These are phyloP conservation scores for Quercus tomentella DNA, from an alignment of 331 rosid genomes.

Conservation along the genomic window DNA sequence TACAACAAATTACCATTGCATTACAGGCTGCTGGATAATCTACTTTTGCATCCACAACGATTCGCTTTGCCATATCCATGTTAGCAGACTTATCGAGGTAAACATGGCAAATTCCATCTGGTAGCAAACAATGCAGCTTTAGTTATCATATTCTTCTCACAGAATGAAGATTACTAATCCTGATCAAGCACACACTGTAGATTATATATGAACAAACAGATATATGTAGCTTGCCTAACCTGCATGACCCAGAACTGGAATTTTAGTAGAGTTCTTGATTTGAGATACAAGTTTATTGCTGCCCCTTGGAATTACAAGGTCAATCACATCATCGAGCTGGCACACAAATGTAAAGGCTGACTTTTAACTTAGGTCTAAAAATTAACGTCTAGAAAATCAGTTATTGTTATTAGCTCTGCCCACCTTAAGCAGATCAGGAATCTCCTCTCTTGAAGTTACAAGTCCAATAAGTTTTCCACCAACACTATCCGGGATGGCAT, in stretches of 20 bases:
- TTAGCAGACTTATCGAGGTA: conserved; percentile 92
- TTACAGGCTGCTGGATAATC: conserved; percentile 99
- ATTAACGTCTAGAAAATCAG: not conserved
- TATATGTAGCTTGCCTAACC: conserved; percentile 49
- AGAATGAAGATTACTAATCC: conserved; percentile 3
- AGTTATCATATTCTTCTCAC: conserved; percentile 8
- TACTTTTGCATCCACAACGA: conserved; percentile 82
- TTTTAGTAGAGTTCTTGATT: conserved; percentile 91
- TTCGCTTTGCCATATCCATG: conserved; percentile 71
- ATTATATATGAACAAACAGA: not conserved
- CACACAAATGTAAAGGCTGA: conserved; percentile 17
- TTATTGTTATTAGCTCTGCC: not conserved
- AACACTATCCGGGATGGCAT: conserved; percentile 81
- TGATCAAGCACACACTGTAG: conserved; percentile 13
- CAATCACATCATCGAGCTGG: conserved; percentile 92
- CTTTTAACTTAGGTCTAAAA: conserved; percentile 15
- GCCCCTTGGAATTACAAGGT: conserved; percentile 97
- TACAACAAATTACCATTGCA: conserved; percentile 70
- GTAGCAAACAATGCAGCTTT: conserved; percentile 20
- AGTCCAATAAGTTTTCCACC: conserved; percentile 88
- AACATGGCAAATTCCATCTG: conserved; percentile 98
- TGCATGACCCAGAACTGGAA: conserved; percentile 98
- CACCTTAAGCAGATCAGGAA: conserved; percentile 92
- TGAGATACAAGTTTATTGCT: conserved; percentile 95
- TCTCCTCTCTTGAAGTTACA: conserved; percentile 95